A percentile compares a stretch with the other conserved stretches of the same genome.
Evolutionary conservation across 495 filamentous ascomycete genomes (phyloP).

Genomic region (Podospora conica): DNA sequence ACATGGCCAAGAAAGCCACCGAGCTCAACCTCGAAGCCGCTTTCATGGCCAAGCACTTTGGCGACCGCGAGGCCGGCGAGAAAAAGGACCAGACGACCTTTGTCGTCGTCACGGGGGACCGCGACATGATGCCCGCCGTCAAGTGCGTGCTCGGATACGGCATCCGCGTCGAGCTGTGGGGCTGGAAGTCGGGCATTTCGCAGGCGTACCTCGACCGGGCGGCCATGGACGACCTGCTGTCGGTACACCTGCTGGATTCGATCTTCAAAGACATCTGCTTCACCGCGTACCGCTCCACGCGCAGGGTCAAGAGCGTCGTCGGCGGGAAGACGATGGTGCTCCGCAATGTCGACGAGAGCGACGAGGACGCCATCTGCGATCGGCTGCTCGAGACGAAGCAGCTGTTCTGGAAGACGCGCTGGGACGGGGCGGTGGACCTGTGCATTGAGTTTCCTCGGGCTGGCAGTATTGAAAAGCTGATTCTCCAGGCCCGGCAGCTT

Average conservation of each 20-base stretch:
- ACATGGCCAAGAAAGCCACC: background rate
- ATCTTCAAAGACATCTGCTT: conserved; percentile 5
- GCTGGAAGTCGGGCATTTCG: conserved; percentile 5
- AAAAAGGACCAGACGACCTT: background rate
- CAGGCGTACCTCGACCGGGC: background rate
- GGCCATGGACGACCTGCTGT: background rate
- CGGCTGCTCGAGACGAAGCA: background rate
- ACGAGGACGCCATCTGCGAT: background rate
- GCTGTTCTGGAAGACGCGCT: background rate
- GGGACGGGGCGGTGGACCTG: too few relatives aligned
- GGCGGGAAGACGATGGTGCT: conserved; percentile 1
- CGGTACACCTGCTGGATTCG: conserved; percentile 1
- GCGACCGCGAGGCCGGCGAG: too few relatives aligned
- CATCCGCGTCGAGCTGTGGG: conserved; percentile 7
- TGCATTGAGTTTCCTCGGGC: too few relatives aligned
- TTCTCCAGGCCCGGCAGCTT: too few relatives aligned
- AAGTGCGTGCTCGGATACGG: background rate
- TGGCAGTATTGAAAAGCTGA: too few relatives aligned
- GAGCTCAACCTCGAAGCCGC: background rate
- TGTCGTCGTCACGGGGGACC: conserved; percentile 1
- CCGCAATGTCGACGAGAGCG: background rate
- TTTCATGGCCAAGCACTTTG: background rate
- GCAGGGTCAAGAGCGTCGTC: background rate
- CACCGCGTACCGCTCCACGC: conserved; percentile 4
- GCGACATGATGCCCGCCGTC: background rate